Evolutionary conservation across 2,329 filamentous ascomycete species (phyloP).

Genomic region (Penicillium aurantiogriseum): DNA sequence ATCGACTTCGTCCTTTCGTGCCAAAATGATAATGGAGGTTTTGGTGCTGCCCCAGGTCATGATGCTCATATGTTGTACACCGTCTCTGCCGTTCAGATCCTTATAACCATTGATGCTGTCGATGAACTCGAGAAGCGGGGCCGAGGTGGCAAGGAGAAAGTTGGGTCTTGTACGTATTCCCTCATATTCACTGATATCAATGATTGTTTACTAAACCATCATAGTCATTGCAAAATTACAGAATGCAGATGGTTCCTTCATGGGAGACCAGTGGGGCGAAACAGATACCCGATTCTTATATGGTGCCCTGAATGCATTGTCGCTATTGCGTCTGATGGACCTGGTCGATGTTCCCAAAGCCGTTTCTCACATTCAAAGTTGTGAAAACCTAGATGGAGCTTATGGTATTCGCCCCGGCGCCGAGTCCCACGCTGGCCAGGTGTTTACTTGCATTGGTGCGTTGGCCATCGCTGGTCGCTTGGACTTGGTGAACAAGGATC

Average conservation of each 20-base stretch:
- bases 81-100: constrained; percentile 88
- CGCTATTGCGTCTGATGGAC: constrained; percentile 71
- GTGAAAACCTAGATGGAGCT: constrained; percentile 90
- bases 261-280: constrained; percentile 95
- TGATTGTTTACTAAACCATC: constrained; percentile 18
- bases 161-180: constrained; percentile 69
- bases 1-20: constrained; percentile 96
- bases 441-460: constrained; percentile 89
- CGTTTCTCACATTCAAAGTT: constrained; percentile 73
- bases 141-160: constrained; percentile 65
- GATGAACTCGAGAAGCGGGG: constrained; percentile 73
- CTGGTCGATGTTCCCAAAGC: constrained; percentile 78
- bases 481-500: constrained; percentile 78
- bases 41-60: constrained; percentile 89
- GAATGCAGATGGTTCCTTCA: constrained; percentile 82
- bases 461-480: constrained; percentile 78
- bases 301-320: constrained; percentile 83
- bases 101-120: constrained; percentile 81
- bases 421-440: constrained; percentile 92
- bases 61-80: constrained; percentile 97
- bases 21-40: constrained; percentile 82
- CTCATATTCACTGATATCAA: constrained; percentile 9
- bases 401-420: constrained; percentile 87
- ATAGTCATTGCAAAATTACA: constrained; percentile 78
- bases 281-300: constrained; percentile 94